These are phyloP conservation scores for Bipolaris oryzae DNA, from an alignment of 2,329 filamentous ascomycete species.

Conservation along the genomic window DNA sequence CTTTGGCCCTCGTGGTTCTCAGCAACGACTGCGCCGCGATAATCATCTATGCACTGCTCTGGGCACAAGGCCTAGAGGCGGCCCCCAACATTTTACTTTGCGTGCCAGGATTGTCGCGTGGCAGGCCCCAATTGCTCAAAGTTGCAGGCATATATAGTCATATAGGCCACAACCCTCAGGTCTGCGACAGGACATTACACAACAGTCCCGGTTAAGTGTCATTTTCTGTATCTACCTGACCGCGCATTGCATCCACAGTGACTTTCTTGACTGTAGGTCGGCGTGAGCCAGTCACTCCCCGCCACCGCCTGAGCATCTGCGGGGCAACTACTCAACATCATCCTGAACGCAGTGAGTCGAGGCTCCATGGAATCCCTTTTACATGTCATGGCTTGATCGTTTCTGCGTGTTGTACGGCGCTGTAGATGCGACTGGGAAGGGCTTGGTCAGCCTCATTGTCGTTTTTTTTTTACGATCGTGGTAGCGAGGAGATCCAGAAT, in stretches of 20 bases:
- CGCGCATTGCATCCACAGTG: neutral
- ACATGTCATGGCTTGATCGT: slow-evolving; percentile 9
- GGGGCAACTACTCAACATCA: slow-evolving; percentile 1
- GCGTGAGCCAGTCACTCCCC: slow-evolving; percentile 10
- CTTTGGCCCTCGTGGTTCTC: slow-evolving; percentile 1
- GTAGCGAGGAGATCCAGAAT: slow-evolving; percentile 33
- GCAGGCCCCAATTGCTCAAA: slow-evolving; percentile 14
- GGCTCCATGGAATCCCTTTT: slow-evolving; percentile 15
- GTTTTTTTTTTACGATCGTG: slow-evolving; percentile 17
- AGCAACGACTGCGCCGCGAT: slow-evolving; percentile 9
- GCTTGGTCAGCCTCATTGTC: slow-evolving; percentile 13
- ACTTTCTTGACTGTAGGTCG: neutral
- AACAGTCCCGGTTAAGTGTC: slow-evolving; percentile 8
- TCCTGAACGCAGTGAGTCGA: slow-evolving; percentile 7
- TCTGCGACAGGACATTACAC: slow-evolving; percentile 3
- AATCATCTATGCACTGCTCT: neutral
- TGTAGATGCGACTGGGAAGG: slow-evolving; percentile 12
- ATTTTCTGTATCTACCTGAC: slow-evolving; percentile 2
- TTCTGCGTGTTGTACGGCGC: slow-evolving; percentile 26
- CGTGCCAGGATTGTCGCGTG: slow-evolving; percentile 4
- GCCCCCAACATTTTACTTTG: slow-evolving; percentile 10
- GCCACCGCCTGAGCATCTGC: slow-evolving; percentile 9
- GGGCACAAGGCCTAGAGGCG: slow-evolving; percentile 3
- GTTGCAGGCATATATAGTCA: slow-evolving; percentile 4
- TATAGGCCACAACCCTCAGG: slow-evolving; percentile 1